Evolutionary conservation across 2,329 filamentous ascomycete genomes (phyloP), one percentile per base, ranked within the genome.

Genomic region (Neurospora sp.): DNA sequence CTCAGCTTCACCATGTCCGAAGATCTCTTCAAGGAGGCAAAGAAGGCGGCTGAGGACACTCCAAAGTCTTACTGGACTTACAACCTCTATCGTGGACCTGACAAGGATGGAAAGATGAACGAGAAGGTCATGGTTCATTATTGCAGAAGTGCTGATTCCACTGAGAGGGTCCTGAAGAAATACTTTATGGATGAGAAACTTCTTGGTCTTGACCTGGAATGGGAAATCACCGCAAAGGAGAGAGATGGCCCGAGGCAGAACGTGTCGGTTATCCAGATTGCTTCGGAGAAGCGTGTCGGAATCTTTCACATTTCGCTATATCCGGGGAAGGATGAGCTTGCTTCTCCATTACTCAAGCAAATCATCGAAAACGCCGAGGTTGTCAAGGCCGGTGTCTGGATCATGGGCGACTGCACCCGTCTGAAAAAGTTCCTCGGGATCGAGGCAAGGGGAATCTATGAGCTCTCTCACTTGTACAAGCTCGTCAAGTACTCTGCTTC

Each of bases 151-250:
- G 86, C 85, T 66, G 82, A 87, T 42, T 87, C 86, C 2, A 90
- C 91, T 19, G 93, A 97, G 78, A 80, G 82, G 6, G 85, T 91
- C 8, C 83, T 88, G 71, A 82, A 87, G 19, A 79, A 86, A 70
- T 84, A 90, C 70, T 97, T 97, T 74, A 77, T 89, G 46, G 74
- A 85, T 36, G 88, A 96, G 76, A 83, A 87, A 46, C 80, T 96
- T 2, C 78, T 97, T n/a, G 94, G 94, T 0, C 93, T 97, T 72
- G 94, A 97, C 76, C 85, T 97, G 72, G 95, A 97, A 81, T 97
- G 95, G 94, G 84, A 88, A 68, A 73, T 82, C 1, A 81, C 85
- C 6, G 84, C 87, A 0, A 81, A 77, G 6, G 82, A 78, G 23
- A 75, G 73, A 8, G 78, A 84, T 2, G 82, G 84, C 3, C 80